Base-by-base conservation (phyloP, 805 yeast genomes). In the Kregervanrija delftensis region DNA sequence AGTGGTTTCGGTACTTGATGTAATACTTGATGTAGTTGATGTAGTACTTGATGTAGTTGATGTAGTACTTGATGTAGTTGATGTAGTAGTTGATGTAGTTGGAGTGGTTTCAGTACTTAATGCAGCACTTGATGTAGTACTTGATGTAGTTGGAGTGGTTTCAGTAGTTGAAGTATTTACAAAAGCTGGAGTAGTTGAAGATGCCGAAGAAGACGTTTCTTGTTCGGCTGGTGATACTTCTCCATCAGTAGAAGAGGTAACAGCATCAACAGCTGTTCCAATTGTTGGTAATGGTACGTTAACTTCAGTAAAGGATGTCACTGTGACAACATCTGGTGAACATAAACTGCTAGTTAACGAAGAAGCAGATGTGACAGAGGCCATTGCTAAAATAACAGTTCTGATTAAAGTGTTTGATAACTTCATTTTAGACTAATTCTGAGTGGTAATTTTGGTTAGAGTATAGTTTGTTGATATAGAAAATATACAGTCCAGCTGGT, bases 181-280 rank as follows among this genome's bases (percentile, higher is more conserved):
- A 22, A 22, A 5, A 22, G 2, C 6, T n/a, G 58, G 28, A 30
- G 49, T 31, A 30, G 58, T 37, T 46, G 54, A 43, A 34, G 52
- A 34, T 5, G 55, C 17, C 49, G 61, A 45, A 16, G 57, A 15
- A 14, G 52, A 17, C 15, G 33, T 10, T n/a, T 31, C 16, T 22
- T 11, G 34, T n/a, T 13, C 12, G 16, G 36, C 22, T 39, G 16
- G 11, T 33, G 38, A 13, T 35, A 16, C 14, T 14, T 17, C n/a
- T 14, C 34, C 30, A 4, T 16, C 11, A 15, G 35, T n/a, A 22
- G 28, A 22, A 22, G 28, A 22, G 6, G 28, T 6, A 6, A 5
- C 28, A 22, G 28, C 28, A 22, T 6, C 28, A 22, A 2, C 28
- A 22, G 8, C 28, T 6, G 28, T 22, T 5, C 8, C 35, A n/a